Evolutionary conservation across 768 basidiomycete species (phyloP).

Genomic region (Pleurotus sapidus): DNA sequence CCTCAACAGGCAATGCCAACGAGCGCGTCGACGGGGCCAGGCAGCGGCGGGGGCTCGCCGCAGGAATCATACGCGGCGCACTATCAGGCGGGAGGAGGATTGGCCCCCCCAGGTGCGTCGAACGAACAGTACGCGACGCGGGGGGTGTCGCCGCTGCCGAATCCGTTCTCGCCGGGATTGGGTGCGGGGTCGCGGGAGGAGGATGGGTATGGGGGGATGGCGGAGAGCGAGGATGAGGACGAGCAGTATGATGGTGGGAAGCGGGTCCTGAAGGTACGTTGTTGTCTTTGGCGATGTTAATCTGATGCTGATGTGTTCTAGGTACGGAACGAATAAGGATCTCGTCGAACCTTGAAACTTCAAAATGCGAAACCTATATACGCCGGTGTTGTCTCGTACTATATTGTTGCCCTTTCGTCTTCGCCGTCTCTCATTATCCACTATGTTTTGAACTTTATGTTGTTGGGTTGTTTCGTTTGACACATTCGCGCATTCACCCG

Average conservation of each 20-base stretch:
- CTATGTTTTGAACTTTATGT: no score
- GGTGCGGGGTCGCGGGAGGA: slow-evolving; percentile 4
- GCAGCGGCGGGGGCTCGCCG: not conserved
- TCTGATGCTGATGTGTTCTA: slow-evolving; percentile 7
- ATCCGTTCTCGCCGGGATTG: slow-evolving; percentile 9
- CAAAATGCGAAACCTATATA: not conserved
- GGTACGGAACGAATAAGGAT: slow-evolving; percentile 23
- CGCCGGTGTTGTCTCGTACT: not conserved
- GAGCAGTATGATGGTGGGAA: slow-evolving; percentile 15
- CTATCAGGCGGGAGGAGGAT: slow-evolving; percentile 6
- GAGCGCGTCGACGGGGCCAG: not conserved
- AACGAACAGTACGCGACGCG: not conserved
- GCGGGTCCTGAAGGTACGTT: slow-evolving; percentile 32
- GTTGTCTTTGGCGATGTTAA: no score
- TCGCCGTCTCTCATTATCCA: not conserved
- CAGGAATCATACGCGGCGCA: slow-evolving; percentile 9
- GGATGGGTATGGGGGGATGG: slow-evolving; percentile 10
- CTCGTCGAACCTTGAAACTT: no score
- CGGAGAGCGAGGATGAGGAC: slow-evolving; percentile 13
- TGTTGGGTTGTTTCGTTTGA: no score
- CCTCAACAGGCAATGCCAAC: not conserved
- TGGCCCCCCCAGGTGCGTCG: not conserved
- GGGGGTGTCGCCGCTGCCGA: slow-evolving; percentile 6
- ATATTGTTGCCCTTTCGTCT: no score
- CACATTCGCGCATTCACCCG: no score